Evolutionary conservation across 179 eudicot species (phyloP), one percentile per base, ranked within the genome.

Genomic region (Patellifolia procumbens): DNA sequence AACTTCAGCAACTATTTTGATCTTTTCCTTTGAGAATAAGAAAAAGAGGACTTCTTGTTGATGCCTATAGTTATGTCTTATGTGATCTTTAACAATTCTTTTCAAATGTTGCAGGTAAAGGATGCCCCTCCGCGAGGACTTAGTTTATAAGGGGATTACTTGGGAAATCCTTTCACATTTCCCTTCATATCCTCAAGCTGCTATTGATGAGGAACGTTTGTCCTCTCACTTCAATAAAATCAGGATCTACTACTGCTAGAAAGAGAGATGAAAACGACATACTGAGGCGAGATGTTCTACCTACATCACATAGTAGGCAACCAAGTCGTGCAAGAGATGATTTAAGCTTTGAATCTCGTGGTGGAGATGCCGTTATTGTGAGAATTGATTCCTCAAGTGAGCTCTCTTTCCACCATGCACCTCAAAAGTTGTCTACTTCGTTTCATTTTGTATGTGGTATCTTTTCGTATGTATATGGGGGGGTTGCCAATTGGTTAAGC

Each of bases 331-430:
- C 46, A 73, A 69, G 35, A 43, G 82, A 81, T 24, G 87, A 84
- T 17, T 87, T 92, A 13, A 92, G 94, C 55, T 92, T 88, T 49
- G 98, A 94, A 26, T 93, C 98, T 7, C 89, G 88, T 51, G 84
- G 72, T 7, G 98, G 92, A 81, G 94, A 91, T 17, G 98, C 89
- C 68, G 79, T 89, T 48, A 68, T 92, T n/a, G 84, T 94, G 29
- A 86, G 90, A 69, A 91, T 94, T 58, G 96, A 94, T 78, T 91
- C 98, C 11, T 94, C 91, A 3, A 94, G 94, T 78, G 81, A 82
- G 62, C 92, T 92, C 56, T 86, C 90, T 60, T 92, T 90, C 71
- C 87, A 58, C 39, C 86, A 85, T 19, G 83, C 82, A 32, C 74
- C 91, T 63, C 86, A 78, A 82, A 52, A 20, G 22, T 13, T n/a